Base-by-base conservation (phyloP, 1,284 basidiomycete species). In the Rhizoctonia solani region DNA sequence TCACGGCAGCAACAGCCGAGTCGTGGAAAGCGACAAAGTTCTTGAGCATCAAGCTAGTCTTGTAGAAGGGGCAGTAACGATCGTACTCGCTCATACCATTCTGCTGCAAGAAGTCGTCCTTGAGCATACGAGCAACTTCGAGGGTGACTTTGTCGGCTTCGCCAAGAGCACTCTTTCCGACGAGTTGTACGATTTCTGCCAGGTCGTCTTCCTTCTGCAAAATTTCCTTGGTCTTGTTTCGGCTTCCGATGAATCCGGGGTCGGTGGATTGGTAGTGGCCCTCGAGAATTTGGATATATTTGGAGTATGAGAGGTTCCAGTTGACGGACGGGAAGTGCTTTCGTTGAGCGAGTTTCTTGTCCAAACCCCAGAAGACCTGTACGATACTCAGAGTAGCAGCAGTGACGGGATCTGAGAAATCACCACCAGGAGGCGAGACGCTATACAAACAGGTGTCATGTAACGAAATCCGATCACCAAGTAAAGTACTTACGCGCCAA, bases 251-350 rank as follows among this genome's bases (percentile, higher is more conserved):
- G 78, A 99, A 99, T 42, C 94, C 96, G 0, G 95, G 92, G 75
- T 94, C 89, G 66, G 74, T 72, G 54, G 88, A 87, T 68, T 85
- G 82, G 78, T 98, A 94, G 79, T 95, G 90, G 1, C 92, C 86
- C 76, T 98, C 95, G 59, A 99, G 87, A 5, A 96, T 88, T 76
- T 95, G 95, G 72, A 92, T 92, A 81, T 99, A 99, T 79, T 99
- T 99, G 65, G 96, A 99, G 79, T 99, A 99, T 5, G 97, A 99
- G 21, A 96, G 81, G 74, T 91, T 96, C 96, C 97, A 99, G 81
- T 99, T 98, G 77, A 99, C 96, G 30, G 94, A 97, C 1, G 95
- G 95, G 85, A 98, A 98, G 77, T 98, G 93, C 78, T 96, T 98
- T 72, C 96, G 87, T 78, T 99, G 95, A 1, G 95, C 95, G 68